Percentiles rank a stretch among this genome's conserved stretches.
Conservation (phyloP, 495 filamentous ascomycete species). For the Daldinia vernicosa region DNA sequence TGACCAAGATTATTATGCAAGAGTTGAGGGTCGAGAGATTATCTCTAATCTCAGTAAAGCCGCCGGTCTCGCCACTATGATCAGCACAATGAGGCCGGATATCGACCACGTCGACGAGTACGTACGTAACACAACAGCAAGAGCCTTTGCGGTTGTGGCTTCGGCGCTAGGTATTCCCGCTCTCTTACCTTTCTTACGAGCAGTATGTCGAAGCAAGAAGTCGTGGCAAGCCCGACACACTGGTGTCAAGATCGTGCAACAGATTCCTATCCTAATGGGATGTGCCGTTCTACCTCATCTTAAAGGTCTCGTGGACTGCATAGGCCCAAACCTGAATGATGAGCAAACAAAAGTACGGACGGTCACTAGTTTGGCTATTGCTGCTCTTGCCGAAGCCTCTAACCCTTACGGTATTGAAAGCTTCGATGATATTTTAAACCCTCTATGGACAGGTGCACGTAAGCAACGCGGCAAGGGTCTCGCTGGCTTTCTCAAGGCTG, state of each 20-base stretch:
- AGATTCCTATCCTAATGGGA: conserved; percentile 99
- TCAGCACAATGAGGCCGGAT: conserved; percentile 98
- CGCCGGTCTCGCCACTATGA: conserved; percentile 98
- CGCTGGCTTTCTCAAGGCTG: conserved; percentile 95
- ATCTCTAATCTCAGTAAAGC: conserved; percentile 98
- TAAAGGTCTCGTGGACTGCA: conserved; percentile 95
- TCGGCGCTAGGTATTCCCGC: conserved; percentile 96
- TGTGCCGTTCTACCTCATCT: conserved; percentile 96
- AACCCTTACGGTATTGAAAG: conserved; percentile 99
- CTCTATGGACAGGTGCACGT: conserved; percentile 93
- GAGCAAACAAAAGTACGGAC: conserved; percentile 98
- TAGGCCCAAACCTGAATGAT: conserved; percentile 93
- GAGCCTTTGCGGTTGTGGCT: conserved; percentile 97
- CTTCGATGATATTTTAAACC: conserved; percentile 97
- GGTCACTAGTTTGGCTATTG: conserved; percentile 93
- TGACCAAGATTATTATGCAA: conserved; percentile 99
- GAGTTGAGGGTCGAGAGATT: conserved; percentile 97
- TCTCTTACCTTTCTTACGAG: conserved; percentile 91
- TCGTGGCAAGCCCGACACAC: conserved; percentile 99
- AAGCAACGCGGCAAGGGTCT: conserved; percentile 97
- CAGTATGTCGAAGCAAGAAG: conserved; percentile 96
- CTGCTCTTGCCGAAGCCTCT: conserved; percentile 93
- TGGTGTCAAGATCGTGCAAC: conserved; percentile 99
- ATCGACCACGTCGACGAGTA: conserved; percentile 99
- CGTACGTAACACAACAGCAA: conserved; percentile 97